phyloP scores from a whole-genome alignment of 2,329 filamentous ascomycete species.

The Sporothrix brunneoviolacea region DNA sequence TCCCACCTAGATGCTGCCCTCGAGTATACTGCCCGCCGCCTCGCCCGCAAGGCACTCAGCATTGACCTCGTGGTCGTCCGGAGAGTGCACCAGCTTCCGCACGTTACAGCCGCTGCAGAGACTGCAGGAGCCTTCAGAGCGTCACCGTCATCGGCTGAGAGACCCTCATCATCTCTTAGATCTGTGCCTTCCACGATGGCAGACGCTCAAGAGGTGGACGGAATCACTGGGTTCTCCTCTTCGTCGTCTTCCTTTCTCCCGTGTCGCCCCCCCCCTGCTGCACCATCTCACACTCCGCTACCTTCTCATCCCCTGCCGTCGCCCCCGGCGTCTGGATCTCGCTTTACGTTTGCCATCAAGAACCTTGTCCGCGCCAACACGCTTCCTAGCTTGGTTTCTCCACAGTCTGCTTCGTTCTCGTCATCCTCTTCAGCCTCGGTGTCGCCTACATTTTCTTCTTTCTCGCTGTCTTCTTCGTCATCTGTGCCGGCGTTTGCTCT shows the following conservation, averaged over 20 bases:
- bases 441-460: background rate
- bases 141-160: too few species aligned
- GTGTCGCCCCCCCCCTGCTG: too few species aligned
- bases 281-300: too few species aligned
- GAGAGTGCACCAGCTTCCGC: constrained; percentile 48
- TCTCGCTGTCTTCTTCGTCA: constrained; percentile 24
- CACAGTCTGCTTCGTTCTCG: background rate
- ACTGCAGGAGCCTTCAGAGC: background rate
- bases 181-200: too few species aligned
- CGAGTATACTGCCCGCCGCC: constrained; percentile 50
- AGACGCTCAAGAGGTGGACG: too few species aligned
- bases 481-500: constrained; percentile 24
- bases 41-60: constrained; percentile 49
- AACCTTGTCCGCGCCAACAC: constrained; percentile 35
- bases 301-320: too few species aligned
- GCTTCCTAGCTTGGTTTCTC: constrained; percentile 23
- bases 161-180: too few species aligned
- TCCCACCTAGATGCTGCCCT: constrained; percentile 47
- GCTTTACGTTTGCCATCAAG: constrained; percentile 29
- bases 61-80: constrained; percentile 53
- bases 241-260: too few species aligned
- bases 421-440: background rate
- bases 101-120: constrained; percentile 16
- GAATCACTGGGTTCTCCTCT: too few species aligned
- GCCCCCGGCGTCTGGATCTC: too few species aligned